Percentiles rank a stretch among this genome's conserved stretches.
phyloP scores from a whole-genome alignment of 768 basidiomycete species.

The Lactarius akahatsu region DNA sequence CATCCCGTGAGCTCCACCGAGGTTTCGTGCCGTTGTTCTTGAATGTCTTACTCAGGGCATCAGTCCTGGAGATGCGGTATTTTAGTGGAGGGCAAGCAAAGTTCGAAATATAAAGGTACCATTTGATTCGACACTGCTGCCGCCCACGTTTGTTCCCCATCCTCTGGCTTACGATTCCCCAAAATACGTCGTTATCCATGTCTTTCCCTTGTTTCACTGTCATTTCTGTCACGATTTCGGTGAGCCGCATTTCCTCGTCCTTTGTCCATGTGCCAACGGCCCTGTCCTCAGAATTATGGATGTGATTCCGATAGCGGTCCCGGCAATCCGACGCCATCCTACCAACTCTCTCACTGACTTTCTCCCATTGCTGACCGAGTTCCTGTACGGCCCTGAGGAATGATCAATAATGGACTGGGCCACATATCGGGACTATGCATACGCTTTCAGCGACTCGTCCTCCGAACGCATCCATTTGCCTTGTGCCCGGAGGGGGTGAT shows the following conservation, averaged over 20 bases:
- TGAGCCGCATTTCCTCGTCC: constrained; percentile 76
- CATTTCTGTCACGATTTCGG: constrained; percentile 71
- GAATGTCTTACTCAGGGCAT: constrained; percentile 66
- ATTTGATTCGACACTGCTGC: constrained; percentile 87
- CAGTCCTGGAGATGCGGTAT: constrained; percentile 53
- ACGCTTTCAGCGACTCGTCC: constrained; percentile 65
- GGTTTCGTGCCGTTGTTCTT: constrained; percentile 71
- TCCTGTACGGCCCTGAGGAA: constrained; percentile 60
- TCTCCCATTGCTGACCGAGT: constrained; percentile 80
- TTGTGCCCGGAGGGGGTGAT: constrained; percentile 67
- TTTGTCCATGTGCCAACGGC: constrained; percentile 68
- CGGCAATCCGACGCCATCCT: constrained; percentile 79
- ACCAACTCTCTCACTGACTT: constrained; percentile 66
- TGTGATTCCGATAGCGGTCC: constrained; percentile 83
- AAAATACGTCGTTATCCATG: constrained; percentile 78
- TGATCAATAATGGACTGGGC: not conserved
- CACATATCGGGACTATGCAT: constrained; percentile 32
- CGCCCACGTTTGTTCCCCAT: constrained; percentile 77
- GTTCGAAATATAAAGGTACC: constrained; percentile 43
- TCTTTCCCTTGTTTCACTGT: constrained; percentile 70
- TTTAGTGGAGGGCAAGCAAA: not conserved
- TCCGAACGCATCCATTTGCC: constrained; percentile 71
- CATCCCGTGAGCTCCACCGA: constrained; percentile 75
- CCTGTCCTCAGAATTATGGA: constrained; percentile 65
- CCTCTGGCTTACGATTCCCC: constrained; percentile 70